Base-by-base conservation (phyloP, 2,329 filamentous ascomycete species). In the Triangularia setosa region DNA sequence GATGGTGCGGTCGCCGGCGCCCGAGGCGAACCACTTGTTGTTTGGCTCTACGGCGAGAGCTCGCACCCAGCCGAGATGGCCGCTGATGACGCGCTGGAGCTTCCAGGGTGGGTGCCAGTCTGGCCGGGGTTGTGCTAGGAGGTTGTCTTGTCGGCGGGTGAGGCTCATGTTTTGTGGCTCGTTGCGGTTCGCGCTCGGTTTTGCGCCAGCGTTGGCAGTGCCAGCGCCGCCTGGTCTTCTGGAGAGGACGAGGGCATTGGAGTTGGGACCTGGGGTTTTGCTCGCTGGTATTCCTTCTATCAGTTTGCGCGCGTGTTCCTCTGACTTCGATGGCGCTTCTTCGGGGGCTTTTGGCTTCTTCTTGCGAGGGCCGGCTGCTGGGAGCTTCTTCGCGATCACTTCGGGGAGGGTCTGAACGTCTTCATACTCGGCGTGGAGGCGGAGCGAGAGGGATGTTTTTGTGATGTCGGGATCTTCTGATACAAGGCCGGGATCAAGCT, bases 41-140 rank as follows among this genome's bases (percentile, higher is more conserved):
- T 92, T 91, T 1, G 96, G 96, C 77, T 99, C 96, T 58, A 98
- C 92, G 0, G 94, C 92, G 72, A 97, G 80, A 70, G 87, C 87
- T 66, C 93, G 85, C 68, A 99, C 95, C 95, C 95, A 99, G 25
- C 95, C 95, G 71, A 99, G 78, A 75, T 98, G 95, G 16, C 96
- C 95, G 0, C 93, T 97, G 69, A 99, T 97, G 67, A 99, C 96
- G 66, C 95, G 87, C 90, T 97, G 96, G 65, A 98, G 83, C 84
- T 97, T 98, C 95, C 96, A 99, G 12, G 96, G 96, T 66, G 93
- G 87, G 76, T 99, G 95, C 95, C 95, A 99, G 64, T 97, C 90
- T 0, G 96, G 96, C 75, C 89, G 92, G 64, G 88, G 82, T 69
- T 79, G 75, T 40, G 69, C 69, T 40, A 72, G 71, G 56, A 70